Evolutionary conservation across 2,329 filamentous ascomycete genomes (phyloP).

Genomic region (Aspergillus alliaceus): DNA sequence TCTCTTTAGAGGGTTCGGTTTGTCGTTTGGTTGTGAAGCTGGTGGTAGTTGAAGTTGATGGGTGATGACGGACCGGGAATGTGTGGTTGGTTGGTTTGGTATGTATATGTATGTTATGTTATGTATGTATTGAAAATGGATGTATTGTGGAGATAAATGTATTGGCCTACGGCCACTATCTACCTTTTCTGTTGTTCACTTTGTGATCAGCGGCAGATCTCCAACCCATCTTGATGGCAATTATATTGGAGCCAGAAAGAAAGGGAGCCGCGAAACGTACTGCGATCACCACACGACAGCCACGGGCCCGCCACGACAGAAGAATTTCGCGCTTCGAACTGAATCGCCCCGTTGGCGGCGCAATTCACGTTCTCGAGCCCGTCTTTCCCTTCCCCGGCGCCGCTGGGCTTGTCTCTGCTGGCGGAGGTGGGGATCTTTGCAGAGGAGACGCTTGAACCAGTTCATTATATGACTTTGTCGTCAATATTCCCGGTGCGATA

Average conservation of each 20-base stretch:
- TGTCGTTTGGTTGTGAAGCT: neutral
- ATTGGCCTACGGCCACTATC: too few relatives aligned
- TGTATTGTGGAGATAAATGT: too few relatives aligned
- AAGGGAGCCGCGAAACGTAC: too few relatives aligned
- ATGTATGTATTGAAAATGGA: too few relatives aligned
- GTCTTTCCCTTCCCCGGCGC: neutral
- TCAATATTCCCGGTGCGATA: neutral
- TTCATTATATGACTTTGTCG: neutral
- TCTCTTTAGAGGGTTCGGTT: neutral
- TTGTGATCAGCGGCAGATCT: too few relatives aligned
- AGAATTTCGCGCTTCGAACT: neutral
- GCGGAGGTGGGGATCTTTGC: neutral
- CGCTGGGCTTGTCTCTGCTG: neutral
- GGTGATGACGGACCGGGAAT: too few relatives aligned
- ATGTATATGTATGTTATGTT: too few relatives aligned
- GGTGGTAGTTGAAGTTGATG: neutral
- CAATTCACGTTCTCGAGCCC: conserved; percentile 1
- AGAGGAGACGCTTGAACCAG: conserved; percentile 1
- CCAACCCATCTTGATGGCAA: too few relatives aligned
- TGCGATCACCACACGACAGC: neutral
- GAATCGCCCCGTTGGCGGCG: neutral
- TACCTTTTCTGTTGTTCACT: too few relatives aligned
- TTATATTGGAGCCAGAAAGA: too few relatives aligned
- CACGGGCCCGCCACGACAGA: neutral
- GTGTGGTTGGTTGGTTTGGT: too few relatives aligned